Base-by-base conservation (phyloP, 306 rosid species). In the Aeschynomene evenia region DNA sequence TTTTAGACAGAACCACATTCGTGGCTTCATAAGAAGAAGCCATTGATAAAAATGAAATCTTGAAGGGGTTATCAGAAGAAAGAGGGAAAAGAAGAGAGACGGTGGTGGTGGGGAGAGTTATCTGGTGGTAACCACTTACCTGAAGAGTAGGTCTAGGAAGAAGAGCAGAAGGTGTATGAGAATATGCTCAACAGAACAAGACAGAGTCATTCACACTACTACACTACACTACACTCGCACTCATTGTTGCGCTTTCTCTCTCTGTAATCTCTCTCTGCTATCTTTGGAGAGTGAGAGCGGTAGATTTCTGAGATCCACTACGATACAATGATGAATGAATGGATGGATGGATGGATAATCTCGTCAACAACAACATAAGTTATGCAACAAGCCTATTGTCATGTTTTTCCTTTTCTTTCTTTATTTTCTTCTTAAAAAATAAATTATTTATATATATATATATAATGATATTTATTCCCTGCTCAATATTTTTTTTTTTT, bases 11-110 rank as follows among this genome's bases (percentile, higher is more conserved):
- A 4, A 93, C 93, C 39, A 84, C 73, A 75, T 73, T 83, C 2
- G 94, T 90, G 21, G 97, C 97, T 76, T 93, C 98, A 57, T 64
- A 85, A 24, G 96, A 78, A 86, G 51, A 45, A 45, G 51, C 85
- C 96, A 96, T 92, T 31, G 57, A 39, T 8, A 39, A 29, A 33
- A 9, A 36, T 13, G 15, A 76, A 68, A 75, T 16, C 56, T 75
- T 45, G 9, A 20, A 1, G 19, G 4, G 21, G 6, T 5, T 33
- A 9, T 9, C 43, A 10, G 12, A 37, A 37, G 4, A 37, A 37
- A 37, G 11, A 37, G 4, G 14, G 9, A 37, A 37, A 45, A 45
- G n/a, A 49, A 49, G 12, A 46, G 7, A 0, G 0, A 1, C 1
- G 50, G 33, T 22, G 50, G 8, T 15, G 61, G 6, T n/a, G 63